Base-by-base conservation (phyloP, 441 rosid genomes). In the Euphorbia schlechtendalii region DNA sequence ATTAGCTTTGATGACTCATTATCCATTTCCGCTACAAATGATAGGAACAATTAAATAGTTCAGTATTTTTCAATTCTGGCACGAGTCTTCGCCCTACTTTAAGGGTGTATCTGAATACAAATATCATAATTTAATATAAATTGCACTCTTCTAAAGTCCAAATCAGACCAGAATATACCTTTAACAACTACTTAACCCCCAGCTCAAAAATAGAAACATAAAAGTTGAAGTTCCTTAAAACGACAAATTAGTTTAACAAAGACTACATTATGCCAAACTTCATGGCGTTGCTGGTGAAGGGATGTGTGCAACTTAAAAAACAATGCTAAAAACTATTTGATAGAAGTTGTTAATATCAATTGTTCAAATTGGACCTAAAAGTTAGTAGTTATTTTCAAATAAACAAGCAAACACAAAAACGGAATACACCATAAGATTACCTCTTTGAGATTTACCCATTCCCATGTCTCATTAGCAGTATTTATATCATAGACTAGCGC, bases 381-480 rank as follows among this genome's bases (percentile, higher is more conserved):
- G 55, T 32, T 3, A 53, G 43, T 14, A 22, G 15, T 10, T 21
- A 18, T 7, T 14, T 38, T 32, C 3, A 22, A 18, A 63, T 20
- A n/a, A 20, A 22, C 4, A 49, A 28, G 21, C 34, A 21, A 22
- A 52, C 53, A 15, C 21, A 4, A 46, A 17, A 55, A 68, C 15
- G 59, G 12, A 5, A 56, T 63, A 70, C 56, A 32, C 25, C 22
- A 21, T 11, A 52, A 30, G 24, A 27, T 71, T 79, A 93, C 98
- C 83, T 88, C 98, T 70, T 86, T 86, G 65, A 93, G 89, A 76
- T 93, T 81, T 66, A 88, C 96, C 97, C 91, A 88, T 71, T 93
- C 97, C 96, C 89, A 88, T 11, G 98, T 84, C 73, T 85, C 95
- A 69, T 78, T 82, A 62, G 71, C 69, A 3, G 89, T 74, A 70